Evolutionary conservation across 2,329 filamentous ascomycete species (phyloP), one percentile per base, ranked within the genome.

Genomic region (Phyllosticta capitalensis): DNA sequence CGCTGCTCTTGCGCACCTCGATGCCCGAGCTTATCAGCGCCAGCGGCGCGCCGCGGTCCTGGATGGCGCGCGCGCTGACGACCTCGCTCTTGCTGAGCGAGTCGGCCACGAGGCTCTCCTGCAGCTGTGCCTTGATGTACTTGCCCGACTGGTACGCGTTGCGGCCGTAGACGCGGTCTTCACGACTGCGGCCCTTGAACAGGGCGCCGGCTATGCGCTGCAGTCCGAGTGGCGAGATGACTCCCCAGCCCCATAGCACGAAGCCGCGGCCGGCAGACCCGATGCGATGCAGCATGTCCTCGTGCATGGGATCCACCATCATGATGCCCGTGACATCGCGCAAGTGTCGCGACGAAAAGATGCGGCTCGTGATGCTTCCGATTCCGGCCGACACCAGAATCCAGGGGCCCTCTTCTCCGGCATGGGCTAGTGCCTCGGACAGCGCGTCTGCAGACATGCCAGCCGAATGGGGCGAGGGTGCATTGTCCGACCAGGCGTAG

Each of bases 361-460:
- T 90, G 10, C 92, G 88, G 52, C 88, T 90, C 70, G 96, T 94
- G 55, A 97, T 83, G 58, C 88, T 89, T 12, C 92, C 94, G 57
- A 95, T 83, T 26, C 92, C 92, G 3, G 91, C 89, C 52, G 89
- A 91, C 38, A 91, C 87, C 5, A 96, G 78, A 26, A 99, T 81
- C 88, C 89, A 99, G 0, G 94, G 92, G 0, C 92, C 92, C 54
- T 85, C 80, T 74, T 97, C 94, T 24, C 87, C 91, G 3, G 88
- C 84, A 49, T 84, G 79, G 1, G 87, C 86, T 5, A 99, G 81
- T 2, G 91, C 90, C 75, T 97, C 92, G 51, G 90, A 92, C 24
- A 97, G 78, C 0, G 86, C 90, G 68, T 96, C 91, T 5, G 89
- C 86, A n/a, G 89, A 87, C 83, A 96, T 96, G 51, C 92, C 91